Evolutionary conservation across 306 rosid genomes (phyloP), one percentile per base, ranked within the genome.

Genomic region (Vigna hirtella): DNA sequence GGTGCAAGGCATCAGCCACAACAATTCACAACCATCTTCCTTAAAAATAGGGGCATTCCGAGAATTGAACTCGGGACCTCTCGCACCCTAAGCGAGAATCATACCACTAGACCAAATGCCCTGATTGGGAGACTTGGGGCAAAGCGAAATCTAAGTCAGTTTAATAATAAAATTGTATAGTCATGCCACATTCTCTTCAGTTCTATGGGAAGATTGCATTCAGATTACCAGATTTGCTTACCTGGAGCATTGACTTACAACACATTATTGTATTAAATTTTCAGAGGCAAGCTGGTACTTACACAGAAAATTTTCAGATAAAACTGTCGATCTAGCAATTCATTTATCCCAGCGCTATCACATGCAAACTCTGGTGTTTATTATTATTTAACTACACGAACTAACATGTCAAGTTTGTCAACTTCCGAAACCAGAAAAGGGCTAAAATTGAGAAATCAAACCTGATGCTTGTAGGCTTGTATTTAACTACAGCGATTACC

Each of bases 61-160:
- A 69, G 82, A 78, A 78, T 69, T 17, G 81, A 83, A 83, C 90
- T 83, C 81, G 64, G 85, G 87, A 87, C 94, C 86, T 87, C 89
- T 90, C 79, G 85, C 90, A 81, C 93, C 91, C 90, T n/a, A 89
- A 89, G 90, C 89, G 84, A 89, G 88, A 87, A 89, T 87, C 93
- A 85, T 84, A 84, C 90, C 91, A 82, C 86, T 85, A 86, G 90
- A 87, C 38, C 65, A 58, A 58, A 58, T 58, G 40, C 65, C 17
- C 40, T 26, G 9, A 24, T 58, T 58, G 65, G 14, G 6, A 11
- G 3, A 2, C 5, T 4, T 10, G 10, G 16, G 34, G 8, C 36
- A 22, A 57, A 57, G n/a, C 12, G 9, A 24, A 24, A 57, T 10
- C n/a, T 24, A 24, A 4, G 32, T 20, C 4, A 56, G 16, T 57